Conservation (phyloP, 768 basidiomycete genomes). For the Cystofilobasidium bisporidii region DNA sequence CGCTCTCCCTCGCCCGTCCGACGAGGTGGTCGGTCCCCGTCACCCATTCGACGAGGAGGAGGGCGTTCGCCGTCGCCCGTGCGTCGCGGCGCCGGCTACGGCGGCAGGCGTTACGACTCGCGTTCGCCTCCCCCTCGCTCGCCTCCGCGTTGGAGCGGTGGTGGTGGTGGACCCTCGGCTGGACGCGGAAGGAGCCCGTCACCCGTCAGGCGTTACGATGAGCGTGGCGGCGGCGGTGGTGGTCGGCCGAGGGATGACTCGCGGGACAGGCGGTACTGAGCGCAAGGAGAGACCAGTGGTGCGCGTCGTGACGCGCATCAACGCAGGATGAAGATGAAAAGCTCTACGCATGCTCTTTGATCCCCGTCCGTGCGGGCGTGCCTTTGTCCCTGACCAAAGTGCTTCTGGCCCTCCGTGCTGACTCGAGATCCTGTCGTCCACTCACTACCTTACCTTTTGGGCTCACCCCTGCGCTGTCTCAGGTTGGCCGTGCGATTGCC, state of each 20-base stretch:
- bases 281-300: no score
- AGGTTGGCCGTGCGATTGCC: no score
- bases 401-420: no score
- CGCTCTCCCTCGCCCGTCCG: slow-evolving; percentile 2
- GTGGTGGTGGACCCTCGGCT: not conserved
- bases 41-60: not conserved
- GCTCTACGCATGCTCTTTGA: no score
- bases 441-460: no score
- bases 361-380: no score
- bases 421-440: no score
- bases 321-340: no score
- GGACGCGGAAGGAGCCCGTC: not conserved
- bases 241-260: not conserved
- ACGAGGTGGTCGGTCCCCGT: not conserved
- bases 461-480: no score
- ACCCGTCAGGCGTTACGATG: not conserved
- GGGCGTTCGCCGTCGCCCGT: slow-evolving; percentile 1
- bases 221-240: not conserved
- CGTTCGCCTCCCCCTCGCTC: slow-evolving; percentile 31
- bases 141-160: slow-evolving; percentile 17
- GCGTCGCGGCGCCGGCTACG: slow-evolving; percentile 1
- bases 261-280: slow-evolving; percentile 7
- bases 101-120: slow-evolving; percentile 17
- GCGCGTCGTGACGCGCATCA: no score
- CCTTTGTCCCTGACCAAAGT: no score